Base-by-base conservation (phyloP, 768 basidiomycete genomes). In the Pleurotus eryngii region DNA sequence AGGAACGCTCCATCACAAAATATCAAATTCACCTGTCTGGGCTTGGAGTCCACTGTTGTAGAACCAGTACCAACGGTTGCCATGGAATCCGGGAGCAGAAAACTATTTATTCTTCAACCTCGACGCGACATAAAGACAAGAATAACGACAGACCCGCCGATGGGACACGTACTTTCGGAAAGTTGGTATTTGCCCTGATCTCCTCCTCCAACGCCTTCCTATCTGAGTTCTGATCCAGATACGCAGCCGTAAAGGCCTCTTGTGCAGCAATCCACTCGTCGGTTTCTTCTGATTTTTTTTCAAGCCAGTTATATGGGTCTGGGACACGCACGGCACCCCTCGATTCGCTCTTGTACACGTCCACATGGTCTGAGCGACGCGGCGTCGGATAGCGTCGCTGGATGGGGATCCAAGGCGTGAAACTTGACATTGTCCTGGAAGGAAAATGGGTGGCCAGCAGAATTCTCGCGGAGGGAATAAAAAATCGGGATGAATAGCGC, bases 41-140 rank as follows among this genome's bases (percentile, higher is more conserved):
- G 86, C 76, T 60, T 90, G 85, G 24, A 92, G 78, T 27, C 90
- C 91, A 53, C 81, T 84, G 70, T 93, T 92, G 65, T 86, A 81
- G 64, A 79, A 81, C 88, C 90, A 90, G 64, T 93, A 94, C 86
- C 89, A 93, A 49, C 79, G 80, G 63, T 92, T 89, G 12, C 84
- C 75, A 59, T 82, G 81, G 53, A 88, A 60, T 11, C 61, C 67
- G 0, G 90, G 91, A 0, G 83, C 72, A 18, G 81, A 82, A 67
- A 89, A 89, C 87, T 89, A 67, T 22, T 17, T 45, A 45, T 45
- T 45, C 42, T 22, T 45, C 20, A 45, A 45, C 15, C 42, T 17
- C 42, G n/a, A 45, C 20, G 42, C 20, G 12, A 22, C 42, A 22
- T 1, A 48, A 17, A 35, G 30, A 35, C 30, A 9, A 35, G 30